phyloP scores from a whole-genome alignment of 176 grass and related monocot species.

The Oropetium thomaeum region DNA sequence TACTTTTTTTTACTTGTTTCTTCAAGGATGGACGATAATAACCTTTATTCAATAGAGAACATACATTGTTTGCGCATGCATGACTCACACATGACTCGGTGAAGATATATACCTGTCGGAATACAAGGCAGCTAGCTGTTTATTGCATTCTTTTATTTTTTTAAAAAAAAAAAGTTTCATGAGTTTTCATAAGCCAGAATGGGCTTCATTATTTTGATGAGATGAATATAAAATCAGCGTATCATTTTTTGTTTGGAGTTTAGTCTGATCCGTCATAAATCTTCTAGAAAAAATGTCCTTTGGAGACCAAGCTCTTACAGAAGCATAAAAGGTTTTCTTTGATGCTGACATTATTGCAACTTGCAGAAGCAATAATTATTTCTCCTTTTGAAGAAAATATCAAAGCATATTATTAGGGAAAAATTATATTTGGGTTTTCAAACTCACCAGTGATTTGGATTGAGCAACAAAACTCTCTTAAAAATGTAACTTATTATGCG shows the following conservation, averaged over 20 bases:
- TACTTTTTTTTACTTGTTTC: background rate
- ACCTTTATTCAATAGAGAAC: background rate
- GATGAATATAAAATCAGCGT: background rate
- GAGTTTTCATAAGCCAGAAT: background rate
- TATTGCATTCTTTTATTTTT: background rate
- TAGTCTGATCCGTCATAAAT: background rate
- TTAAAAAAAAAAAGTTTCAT: background rate
- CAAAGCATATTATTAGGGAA: background rate
- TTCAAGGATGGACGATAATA: background rate
- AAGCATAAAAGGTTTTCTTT: background rate
- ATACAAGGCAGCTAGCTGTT: background rate
- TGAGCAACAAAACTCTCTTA: slow-evolving; percentile 3
- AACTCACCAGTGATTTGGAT: slow-evolving; percentile 33
- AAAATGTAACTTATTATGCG: slow-evolving; percentile 36
- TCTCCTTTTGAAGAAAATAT: background rate
- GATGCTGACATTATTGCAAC: background rate
- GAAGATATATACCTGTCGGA: background rate
- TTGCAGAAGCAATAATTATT: slow-evolving; percentile 1
- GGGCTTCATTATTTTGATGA: background rate
- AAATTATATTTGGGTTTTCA: background rate
- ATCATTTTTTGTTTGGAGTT: background rate
- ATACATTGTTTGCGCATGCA: background rate
- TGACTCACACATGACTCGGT: slow-evolving; percentile 24
- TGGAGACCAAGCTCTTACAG: background rate
- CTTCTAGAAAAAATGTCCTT: background rate